Evolutionary conservation across 768 basidiomycete genomes (phyloP), one percentile per base, ranked within the genome.

Genomic region (Amanita phalloides): DNA sequence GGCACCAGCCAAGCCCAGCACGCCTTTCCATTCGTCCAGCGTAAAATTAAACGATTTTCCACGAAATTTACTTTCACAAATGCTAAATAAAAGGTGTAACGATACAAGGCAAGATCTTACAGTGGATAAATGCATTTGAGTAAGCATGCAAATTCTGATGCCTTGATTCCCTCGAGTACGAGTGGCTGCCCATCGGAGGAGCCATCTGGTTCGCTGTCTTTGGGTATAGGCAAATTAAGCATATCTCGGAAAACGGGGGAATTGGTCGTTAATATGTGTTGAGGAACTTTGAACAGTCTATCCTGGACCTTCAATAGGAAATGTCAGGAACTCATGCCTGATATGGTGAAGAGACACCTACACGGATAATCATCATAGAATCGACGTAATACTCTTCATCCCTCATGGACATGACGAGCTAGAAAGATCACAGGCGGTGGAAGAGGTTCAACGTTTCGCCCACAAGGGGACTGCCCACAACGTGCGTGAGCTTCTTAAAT

Each of bases 101-200:
- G 20, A 33, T 10, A 13, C 32, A 33, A 33, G 8, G 6, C n/a
- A 23, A 13, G 30, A 30, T 10, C 45, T 48, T 26, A 48, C 47
- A 23, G 17, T 32, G 65, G 67, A 48, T 56, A 63, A 28, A 66
- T 38, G 13, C 57, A 48, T 39, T 48, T 45, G 10, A 62, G 47
- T 13, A 62, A 55, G 6, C 43, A 45, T n/a, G 54, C 36, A 39
- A 53, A 53, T 5, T 53, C 52, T n/a, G 11, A n/a, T 11, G 33
- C 28, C 13, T 46, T 35, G 9, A 53, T 39, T 4, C 52, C 52
- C 11, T 47, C 45, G n/a, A 53, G 46, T 13, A 45, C 14, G 3
- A 53, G 1, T n/a, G 52, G 45, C 13, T 20, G 33, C 23, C 14
- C 45, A 33, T 53, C 52, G 28, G 52, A 53, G 4, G 46, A 53